Base-by-base conservation (phyloP, 495 filamentous ascomycete genomes). In the Rusavskia elegans region DNA sequence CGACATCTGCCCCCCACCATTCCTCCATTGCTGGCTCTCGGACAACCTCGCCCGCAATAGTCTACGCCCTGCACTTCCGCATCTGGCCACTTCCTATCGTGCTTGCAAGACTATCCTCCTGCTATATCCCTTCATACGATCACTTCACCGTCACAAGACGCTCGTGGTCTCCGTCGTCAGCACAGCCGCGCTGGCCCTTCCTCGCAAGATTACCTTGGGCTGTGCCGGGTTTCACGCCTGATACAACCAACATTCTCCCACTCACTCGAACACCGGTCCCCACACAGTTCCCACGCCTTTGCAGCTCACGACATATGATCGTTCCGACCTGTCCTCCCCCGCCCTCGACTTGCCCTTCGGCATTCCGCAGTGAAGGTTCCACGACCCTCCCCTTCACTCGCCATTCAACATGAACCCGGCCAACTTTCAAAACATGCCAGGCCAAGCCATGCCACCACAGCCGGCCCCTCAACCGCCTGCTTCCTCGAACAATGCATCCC, bases 351-450 rank as follows among this genome's bases (percentile, higher is more conserved):
- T 46, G 44, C 23, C 44, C 21, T 25, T 29, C 44, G 44, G 44
- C 44, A 23, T 29, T 23, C 11, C 23, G 44, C 19, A 5, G 44
- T 46, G 20, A 46, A 46, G 42, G 17, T 45, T 25, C 21, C 5
- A 5, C 13, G 11, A 13, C 3, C 42, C 42, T 25, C 44, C 23
- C 23, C 14, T n/a, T 10, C 16, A 29, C 19, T 39, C 23, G 19
- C 19, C 3, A 11, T 14, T 38, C 36, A 55, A 17, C 20, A 59
- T 76, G 72, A 75, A 75, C 71, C 63, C 68, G 51, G 68, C 60
- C 57, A 68, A 70, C 54, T 72, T 71, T 53, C 55, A 64, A 54
- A 73, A 76, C 48, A 48, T 51, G 57, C 20, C 36, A 32, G 50
- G 21, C 19, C 45, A 45, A 25, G 30, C 11, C n/a, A 39, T 50